A percentile compares a stretch with the other conserved stretches of the same genome.
These are phyloP conservation scores for Ogataea salicorniae DNA, from an alignment of 805 yeast genomes.

Conservation along the genomic window DNA sequence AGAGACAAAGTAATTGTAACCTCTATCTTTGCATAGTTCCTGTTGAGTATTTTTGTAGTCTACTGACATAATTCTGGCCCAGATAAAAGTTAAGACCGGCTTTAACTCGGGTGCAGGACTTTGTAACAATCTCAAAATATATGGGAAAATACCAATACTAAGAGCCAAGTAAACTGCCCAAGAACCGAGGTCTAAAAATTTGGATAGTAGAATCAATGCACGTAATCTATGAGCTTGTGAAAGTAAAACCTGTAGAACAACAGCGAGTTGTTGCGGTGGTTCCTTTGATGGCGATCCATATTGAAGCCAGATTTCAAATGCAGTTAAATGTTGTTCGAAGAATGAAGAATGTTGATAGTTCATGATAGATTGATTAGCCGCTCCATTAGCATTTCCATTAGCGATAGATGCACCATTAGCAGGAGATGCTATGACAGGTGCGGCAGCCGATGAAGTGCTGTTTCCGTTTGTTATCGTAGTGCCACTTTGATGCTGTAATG, in stretches of 20 bases:
- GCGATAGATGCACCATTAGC: background rate
- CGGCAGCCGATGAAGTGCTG: background rate
- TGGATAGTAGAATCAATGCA: conserved; percentile 76
- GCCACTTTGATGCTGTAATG: background rate
- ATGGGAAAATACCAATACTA: conserved; percentile 94
- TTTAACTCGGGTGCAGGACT: conserved; percentile 94
- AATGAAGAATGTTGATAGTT: conserved; percentile 87
- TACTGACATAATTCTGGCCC: conserved; percentile 97
- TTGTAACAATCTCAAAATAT: conserved; percentile 82
- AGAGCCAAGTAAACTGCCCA: conserved; percentile 94
- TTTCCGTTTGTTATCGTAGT: background rate
- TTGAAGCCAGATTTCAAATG: conserved; percentile 93
- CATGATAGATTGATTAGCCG: conserved; percentile 20
- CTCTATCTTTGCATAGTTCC: conserved; percentile 86
- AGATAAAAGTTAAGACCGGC: conserved; percentile 89
- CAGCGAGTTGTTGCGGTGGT: conserved; percentile 94
- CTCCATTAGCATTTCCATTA: conserved; percentile 1
- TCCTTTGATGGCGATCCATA: conserved; percentile 79
- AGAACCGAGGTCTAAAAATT: conserved; percentile 90
- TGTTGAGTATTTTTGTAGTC: conserved; percentile 87
- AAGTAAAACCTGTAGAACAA: conserved; percentile 83
- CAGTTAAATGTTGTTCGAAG: conserved; percentile 93
- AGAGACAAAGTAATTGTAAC: conserved; percentile 79
- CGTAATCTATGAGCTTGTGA: conserved; percentile 92
- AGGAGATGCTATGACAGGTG: background rate